Evolutionary conservation across 805 yeast species (phyloP).

Genomic region (Candida awuae): DNA sequence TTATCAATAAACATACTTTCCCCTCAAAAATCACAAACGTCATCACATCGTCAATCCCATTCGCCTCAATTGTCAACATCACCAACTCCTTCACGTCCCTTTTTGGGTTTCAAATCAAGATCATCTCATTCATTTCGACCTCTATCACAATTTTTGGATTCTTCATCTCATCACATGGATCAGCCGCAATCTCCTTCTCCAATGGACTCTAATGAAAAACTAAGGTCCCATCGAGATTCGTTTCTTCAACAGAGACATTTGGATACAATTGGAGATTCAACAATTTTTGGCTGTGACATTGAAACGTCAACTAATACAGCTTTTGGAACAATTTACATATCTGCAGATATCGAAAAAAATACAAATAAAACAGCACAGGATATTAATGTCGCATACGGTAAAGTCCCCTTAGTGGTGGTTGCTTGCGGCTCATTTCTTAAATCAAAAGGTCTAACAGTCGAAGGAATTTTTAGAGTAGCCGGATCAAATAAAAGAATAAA

Average conservation of each 20-base stretch:
- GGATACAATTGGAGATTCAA: constrained; percentile 37
- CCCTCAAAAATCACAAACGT: constrained; percentile 2
- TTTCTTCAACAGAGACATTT: constrained; percentile 36
- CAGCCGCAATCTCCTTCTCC: not conserved
- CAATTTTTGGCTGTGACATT: constrained; percentile 77
- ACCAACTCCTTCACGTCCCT: constrained; percentile 33
- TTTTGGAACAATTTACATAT: constrained; percentile 62
- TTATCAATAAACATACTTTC: constrained; percentile 6
- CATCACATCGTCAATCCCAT: not conserved
- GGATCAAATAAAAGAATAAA: constrained; percentile 86
- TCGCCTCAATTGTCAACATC: constrained; percentile 20
- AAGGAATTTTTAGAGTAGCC: constrained; percentile 90
- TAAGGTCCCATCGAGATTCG: constrained; percentile 43
- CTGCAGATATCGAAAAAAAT: constrained; percentile 18
- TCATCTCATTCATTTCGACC: constrained; percentile 39
- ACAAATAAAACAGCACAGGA: constrained; percentile 45
- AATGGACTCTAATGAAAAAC: constrained; percentile 14
- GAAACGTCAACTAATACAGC: constrained; percentile 66
- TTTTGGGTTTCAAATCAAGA: constrained; percentile 42
- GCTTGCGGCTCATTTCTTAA: constrained; percentile 86
- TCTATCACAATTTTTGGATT: constrained; percentile 25
- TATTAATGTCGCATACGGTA: constrained; percentile 64
- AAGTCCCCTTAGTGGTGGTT: constrained; percentile 90
- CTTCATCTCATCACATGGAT: too few relatives aligned
- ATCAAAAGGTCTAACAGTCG: constrained; percentile 65